phyloP scores from a whole-genome alignment of 208 protist genomes.

The Acanthamoeba castellanii region DNA sequence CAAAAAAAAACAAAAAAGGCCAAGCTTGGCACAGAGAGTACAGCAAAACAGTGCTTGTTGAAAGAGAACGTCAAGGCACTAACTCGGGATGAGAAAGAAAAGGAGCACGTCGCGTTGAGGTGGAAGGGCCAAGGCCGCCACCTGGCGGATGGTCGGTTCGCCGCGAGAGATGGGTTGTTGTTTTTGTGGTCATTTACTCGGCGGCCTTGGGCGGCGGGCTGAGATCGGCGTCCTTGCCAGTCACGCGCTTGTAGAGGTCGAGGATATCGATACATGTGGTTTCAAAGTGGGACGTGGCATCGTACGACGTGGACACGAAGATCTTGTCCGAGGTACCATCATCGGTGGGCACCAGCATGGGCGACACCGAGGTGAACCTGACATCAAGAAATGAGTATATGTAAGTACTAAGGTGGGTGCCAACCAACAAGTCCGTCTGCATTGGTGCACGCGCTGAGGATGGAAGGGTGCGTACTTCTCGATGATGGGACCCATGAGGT shows the following conservation, averaged over 20 bases:
- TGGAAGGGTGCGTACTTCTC: slow-evolving; percentile 79
- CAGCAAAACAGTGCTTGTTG: slow-evolving; percentile 3
- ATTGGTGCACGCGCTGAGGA: background rate
- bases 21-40: background rate
- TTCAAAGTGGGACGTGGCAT: slow-evolving; percentile 98
- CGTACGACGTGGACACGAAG: slow-evolving; percentile 91
- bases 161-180: background rate
- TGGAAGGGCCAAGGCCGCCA: too few relatives aligned
- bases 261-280: slow-evolving; percentile 97
- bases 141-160: too few relatives aligned
- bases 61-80: background rate
- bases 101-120: background rate
- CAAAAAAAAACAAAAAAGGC: background rate
- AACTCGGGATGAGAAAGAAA: background rate
- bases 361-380: slow-evolving; percentile 93
- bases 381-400: slow-evolving; percentile 77
- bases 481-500: slow-evolving; percentile 94
- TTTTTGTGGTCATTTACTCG: too few relatives aligned
- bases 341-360: slow-evolving; percentile 94
- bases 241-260: slow-evolving; percentile 92
- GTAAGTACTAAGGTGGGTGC: background rate
- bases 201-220: slow-evolving; percentile 16
- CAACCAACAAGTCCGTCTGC: background rate
- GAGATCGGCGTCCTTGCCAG: slow-evolving; percentile 75
- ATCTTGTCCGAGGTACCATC: slow-evolving; percentile 94